Evolutionary conservation across 2,329 filamentous ascomycete species (phyloP).

Genomic region (Thermothelomyces thermophilus): DNA sequence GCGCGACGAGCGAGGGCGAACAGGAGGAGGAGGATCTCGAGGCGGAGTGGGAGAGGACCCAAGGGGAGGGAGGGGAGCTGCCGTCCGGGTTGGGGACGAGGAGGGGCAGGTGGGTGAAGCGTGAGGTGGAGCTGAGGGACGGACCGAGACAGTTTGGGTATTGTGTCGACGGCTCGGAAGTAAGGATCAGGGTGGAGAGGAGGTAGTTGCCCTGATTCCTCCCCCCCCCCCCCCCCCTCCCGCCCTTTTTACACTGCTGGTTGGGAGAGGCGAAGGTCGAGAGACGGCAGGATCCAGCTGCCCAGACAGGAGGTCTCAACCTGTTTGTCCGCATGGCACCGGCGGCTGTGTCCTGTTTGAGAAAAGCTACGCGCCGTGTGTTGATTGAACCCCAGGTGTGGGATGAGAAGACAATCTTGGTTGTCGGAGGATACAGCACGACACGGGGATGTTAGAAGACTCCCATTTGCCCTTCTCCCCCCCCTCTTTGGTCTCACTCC

Average conservation of each 20-base stretch:
- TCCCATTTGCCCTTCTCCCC: too few relatives aligned
- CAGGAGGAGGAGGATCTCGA: slow-evolving; percentile 42
- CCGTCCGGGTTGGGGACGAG: neutral
- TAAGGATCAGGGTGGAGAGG: slow-evolving; percentile 62
- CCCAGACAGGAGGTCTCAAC: too few relatives aligned
- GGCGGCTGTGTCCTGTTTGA: neutral
- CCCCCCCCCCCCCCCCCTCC: too few relatives aligned
- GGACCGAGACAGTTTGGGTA: slow-evolving; percentile 77
- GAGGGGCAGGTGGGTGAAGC: slow-evolving; percentile 58
- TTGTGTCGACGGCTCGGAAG: slow-evolving; percentile 69
- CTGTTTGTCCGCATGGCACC: neutral
- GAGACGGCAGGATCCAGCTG: slow-evolving; percentile 24
- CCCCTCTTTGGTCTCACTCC: too few relatives aligned
- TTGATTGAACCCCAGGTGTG: neutral
- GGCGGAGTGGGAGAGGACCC: slow-evolving; percentile 28
- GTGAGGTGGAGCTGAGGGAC: slow-evolving; percentile 73
- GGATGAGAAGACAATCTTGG: neutral
- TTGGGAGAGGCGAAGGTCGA: slow-evolving; percentile 63
- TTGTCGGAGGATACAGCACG: neutral
- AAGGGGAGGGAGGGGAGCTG: slow-evolving; percentile 26
- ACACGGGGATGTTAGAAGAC: neutral
- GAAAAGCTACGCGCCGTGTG: neutral
- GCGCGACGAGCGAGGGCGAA: slow-evolving; percentile 48
- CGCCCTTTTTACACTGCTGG: neutral
- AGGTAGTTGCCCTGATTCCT: too few relatives aligned